Evolutionary conservation across 176 grass and related monocot species (phyloP).

Genomic region (Rhynchospora pubera): DNA sequence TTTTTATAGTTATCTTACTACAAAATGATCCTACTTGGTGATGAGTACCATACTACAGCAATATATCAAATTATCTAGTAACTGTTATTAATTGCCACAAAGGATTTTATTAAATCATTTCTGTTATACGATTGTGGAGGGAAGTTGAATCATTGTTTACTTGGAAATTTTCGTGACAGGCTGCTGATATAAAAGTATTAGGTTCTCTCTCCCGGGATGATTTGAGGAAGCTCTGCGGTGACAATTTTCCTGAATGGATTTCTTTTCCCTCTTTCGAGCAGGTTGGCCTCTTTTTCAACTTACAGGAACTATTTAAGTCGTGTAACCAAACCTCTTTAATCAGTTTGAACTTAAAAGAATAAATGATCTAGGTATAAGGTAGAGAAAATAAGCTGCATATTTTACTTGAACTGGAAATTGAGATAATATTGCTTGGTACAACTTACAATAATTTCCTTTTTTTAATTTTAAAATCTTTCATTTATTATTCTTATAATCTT

Average conservation of each 20-base stretch:
- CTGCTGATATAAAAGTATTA: conserved; percentile 86
- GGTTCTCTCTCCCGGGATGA: conserved; percentile 77
- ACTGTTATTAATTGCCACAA: background rate
- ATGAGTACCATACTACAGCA: background rate
- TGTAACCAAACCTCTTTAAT: too few species aligned
- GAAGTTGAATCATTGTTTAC: background rate
- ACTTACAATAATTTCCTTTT: background rate
- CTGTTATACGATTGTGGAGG: background rate
- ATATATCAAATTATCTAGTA: background rate
- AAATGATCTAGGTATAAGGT: background rate
- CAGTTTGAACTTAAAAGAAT: background rate
- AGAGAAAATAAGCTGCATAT: background rate
- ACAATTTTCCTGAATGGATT: conserved; percentile 88
- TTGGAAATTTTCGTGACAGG: conserved; percentile 24
- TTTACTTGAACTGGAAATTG: conserved; percentile 3
- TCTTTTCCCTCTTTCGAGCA: conserved; percentile 89
- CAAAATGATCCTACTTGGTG: background rate
- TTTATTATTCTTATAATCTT: conserved; percentile 1
- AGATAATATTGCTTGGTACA: background rate
- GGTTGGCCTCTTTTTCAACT: conserved; percentile 26
- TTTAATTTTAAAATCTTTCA: background rate
- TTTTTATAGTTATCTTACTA: background rate
- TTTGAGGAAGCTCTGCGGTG: conserved; percentile 84
- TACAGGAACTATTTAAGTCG: background rate
- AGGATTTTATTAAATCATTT: background rate